These are phyloP conservation scores for Madurella fahalii DNA, from an alignment of 2,329 filamentous ascomycete species.

Conservation along the genomic window DNA sequence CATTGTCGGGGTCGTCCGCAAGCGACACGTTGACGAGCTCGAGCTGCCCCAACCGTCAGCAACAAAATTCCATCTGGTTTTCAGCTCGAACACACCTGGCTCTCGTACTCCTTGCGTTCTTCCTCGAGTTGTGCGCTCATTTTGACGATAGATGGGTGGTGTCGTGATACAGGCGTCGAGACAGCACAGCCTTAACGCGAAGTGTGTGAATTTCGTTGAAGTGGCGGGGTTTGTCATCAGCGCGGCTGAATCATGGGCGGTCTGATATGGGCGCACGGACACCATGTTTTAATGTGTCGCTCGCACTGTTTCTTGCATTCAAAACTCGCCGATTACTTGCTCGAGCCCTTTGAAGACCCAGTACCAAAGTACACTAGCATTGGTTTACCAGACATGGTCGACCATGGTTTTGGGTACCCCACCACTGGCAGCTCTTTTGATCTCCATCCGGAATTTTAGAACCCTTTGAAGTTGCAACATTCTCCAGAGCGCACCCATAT, in stretches of 20 bases:
- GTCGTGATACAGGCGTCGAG: neutral
- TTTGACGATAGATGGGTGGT: slow-evolving; percentile 10
- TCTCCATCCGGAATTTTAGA: too few species aligned
- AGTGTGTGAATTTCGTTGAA: neutral
- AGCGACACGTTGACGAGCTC: slow-evolving; percentile 73
- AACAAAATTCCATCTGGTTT: slow-evolving; percentile 17
- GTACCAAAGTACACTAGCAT: too few species aligned
- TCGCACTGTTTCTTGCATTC: too few species aligned
- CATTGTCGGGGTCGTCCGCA: slow-evolving; percentile 74
- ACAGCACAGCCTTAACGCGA: neutral
- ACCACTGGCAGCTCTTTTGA: too few species aligned
- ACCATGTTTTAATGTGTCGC: too few species aligned
- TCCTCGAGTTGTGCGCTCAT: slow-evolving; percentile 46
- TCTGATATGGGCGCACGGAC: too few species aligned
- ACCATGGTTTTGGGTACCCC: too few species aligned
- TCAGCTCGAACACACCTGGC: slow-evolving; percentile 43
- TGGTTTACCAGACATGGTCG: too few species aligned
- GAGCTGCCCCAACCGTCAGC: slow-evolving; percentile 48
- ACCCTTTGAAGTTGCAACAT: too few species aligned
- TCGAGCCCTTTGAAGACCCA: too few species aligned
- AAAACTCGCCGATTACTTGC: too few species aligned
- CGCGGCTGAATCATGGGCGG: neutral
- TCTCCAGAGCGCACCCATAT: too few species aligned
- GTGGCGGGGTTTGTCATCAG: neutral
- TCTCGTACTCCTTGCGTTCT: slow-evolving; percentile 52